phyloP scores from a whole-genome alignment of 225 moss, liverwort and hornwort genomes.

The Climacium dendroides region DNA sequence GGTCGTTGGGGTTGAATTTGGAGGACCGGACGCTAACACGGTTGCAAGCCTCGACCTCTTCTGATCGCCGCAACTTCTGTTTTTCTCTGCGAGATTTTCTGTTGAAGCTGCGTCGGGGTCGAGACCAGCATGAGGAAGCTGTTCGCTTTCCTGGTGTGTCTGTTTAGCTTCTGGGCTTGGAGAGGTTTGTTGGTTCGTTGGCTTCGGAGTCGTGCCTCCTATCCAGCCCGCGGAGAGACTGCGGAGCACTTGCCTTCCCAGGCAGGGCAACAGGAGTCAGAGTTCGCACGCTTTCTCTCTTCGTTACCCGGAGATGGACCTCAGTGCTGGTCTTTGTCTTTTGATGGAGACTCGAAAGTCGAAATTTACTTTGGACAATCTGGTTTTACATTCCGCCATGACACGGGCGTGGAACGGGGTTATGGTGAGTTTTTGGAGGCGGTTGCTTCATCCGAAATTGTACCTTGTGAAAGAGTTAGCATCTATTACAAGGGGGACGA shows the following conservation, averaged over 20 bases:
- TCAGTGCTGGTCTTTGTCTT: rapidly evolving
- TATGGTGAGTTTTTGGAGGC: background rate
- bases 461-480: rapidly evolving
- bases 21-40: background rate
- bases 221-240: too few relatives aligned
- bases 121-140: background rate
- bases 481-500: rapidly evolving
- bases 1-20: background rate
- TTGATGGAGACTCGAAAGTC: background rate
- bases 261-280: background rate
- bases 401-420: too few relatives aligned
- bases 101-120: background rate
- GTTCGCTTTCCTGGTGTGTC: background rate
- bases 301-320: background rate
- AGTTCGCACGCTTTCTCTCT: background rate
- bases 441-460: background rate
- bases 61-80: background rate
- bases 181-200: background rate
- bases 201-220: background rate
- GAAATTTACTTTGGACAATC: rapidly evolving
- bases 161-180: background rate
- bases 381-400: background rate
- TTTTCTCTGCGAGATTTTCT: background rate
- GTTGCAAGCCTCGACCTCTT: background rate
- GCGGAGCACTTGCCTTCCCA: background rate